A percentile compares a stretch with the other conserved stretches of the same genome.
These are phyloP conservation scores for Verticillium nonalfalfae DNA, from an alignment of 2,329 filamentous ascomycete genomes.

Conservation along the genomic window DNA sequence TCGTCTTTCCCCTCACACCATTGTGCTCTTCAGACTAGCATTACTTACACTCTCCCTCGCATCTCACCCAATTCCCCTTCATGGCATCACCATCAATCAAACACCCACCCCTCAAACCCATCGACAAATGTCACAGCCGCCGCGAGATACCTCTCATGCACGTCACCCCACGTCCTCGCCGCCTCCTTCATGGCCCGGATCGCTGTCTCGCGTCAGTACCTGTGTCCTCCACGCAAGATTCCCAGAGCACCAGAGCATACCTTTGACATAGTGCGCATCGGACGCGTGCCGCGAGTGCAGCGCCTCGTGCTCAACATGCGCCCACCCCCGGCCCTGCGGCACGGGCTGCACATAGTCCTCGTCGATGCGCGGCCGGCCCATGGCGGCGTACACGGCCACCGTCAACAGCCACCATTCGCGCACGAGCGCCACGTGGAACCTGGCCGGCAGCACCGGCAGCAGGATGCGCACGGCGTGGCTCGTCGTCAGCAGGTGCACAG, in stretches of 20 bases:
- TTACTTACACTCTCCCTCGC: background rate
- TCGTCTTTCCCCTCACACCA: too few relatives aligned
- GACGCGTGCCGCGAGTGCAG: constrained; percentile 59
- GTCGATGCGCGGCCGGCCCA: constrained; percentile 66
- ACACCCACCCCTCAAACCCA: constrained; percentile 64
- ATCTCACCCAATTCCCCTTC: background rate
- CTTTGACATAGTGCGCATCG: constrained; percentile 83
- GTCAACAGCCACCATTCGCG: constrained; percentile 87
- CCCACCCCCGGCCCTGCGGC: constrained; percentile 65
- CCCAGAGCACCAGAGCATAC: constrained; percentile 30
- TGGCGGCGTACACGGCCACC: constrained; percentile 69
- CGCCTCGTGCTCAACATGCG: constrained; percentile 65
- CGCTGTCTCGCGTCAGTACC: constrained; percentile 29
- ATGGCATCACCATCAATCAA: constrained; percentile 5
- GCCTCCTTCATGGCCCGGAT: constrained; percentile 70
- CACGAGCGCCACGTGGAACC: constrained; percentile 67
- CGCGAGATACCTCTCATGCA: constrained; percentile 57
- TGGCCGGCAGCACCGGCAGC: constrained; percentile 67
- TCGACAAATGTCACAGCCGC: constrained; percentile 68
- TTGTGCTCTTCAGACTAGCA: too few relatives aligned
- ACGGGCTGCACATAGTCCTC: constrained; percentile 58
- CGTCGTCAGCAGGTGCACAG: constrained; percentile 75
- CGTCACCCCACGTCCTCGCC: constrained; percentile 67
- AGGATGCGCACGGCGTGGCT: constrained; percentile 86
- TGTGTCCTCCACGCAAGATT: background rate